Evolutionary conservation across 768 basidiomycete species (phyloP).

Genomic region (Melanogaster broomeanus): DNA sequence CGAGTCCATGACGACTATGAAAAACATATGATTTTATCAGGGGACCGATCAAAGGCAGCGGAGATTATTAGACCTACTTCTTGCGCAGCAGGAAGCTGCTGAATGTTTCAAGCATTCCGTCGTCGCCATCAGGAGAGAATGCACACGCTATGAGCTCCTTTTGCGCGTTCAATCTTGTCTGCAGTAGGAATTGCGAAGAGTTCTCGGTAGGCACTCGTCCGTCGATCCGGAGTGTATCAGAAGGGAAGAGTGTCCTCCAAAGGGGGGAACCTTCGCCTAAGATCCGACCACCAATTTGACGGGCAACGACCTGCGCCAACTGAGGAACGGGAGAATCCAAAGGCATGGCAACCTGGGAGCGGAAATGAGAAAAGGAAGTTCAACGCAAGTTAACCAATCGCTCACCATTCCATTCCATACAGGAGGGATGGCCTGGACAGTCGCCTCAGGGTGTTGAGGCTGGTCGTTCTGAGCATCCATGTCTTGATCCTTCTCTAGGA

Average conservation of each 20-base stretch:
- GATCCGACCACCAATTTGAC: slow-evolving; percentile 76
- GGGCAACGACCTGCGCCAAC: slow-evolving; percentile 65
- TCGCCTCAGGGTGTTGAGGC: slow-evolving; percentile 45
- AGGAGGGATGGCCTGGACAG: slow-evolving; percentile 55
- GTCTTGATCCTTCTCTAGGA: slow-evolving; percentile 63
- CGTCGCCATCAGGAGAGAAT: slow-evolving; percentile 56
- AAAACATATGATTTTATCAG: slow-evolving; percentile 6
- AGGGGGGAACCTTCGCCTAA: slow-evolving; percentile 57
- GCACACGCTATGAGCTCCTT: slow-evolving; percentile 82
- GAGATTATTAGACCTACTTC: slow-evolving; percentile 49
- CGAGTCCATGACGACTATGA: slow-evolving; percentile 77
- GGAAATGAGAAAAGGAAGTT: slow-evolving; percentile 12
- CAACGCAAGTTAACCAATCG: slow-evolving; percentile 3
- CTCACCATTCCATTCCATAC: slow-evolving; percentile 80
- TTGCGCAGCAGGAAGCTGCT: slow-evolving; percentile 71
- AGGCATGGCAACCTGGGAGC: slow-evolving; percentile 72
- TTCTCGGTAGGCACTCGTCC: slow-evolving; percentile 80
- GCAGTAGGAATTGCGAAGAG: slow-evolving; percentile 76
- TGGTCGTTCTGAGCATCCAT: slow-evolving; percentile 21
- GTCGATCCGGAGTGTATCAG: slow-evolving; percentile 70
- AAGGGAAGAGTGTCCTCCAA: slow-evolving; percentile 80
- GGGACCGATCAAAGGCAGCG: slow-evolving; percentile 9
- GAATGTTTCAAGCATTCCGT: slow-evolving; percentile 55
- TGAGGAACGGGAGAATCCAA: slow-evolving; percentile 70
- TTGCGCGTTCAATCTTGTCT: slow-evolving; percentile 71